Evolutionary conservation across 2,329 filamentous ascomycete species (phyloP).

Genomic region (Claviceps paspali): DNA sequence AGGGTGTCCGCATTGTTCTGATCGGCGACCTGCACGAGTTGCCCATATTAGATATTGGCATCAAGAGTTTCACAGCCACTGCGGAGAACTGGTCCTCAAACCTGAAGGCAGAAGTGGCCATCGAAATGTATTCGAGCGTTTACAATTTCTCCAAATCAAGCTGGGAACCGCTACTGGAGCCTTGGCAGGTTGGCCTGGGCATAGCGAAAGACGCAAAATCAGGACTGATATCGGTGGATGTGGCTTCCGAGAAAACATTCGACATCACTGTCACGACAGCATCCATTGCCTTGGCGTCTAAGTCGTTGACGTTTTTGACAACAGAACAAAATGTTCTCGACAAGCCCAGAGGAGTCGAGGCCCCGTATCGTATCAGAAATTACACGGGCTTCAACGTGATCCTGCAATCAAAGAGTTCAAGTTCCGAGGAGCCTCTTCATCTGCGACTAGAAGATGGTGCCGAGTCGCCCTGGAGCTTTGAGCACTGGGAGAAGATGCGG

Average conservation of each 20-base stretch:
- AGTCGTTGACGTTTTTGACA: constrained; percentile 80
- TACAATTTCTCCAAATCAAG: constrained; percentile 99
- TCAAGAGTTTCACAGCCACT: constrained; percentile 75
- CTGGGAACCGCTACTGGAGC: constrained; percentile 93
- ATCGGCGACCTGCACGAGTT: constrained; percentile 94
- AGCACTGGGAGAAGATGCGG: constrained; percentile 91
- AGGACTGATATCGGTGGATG: constrained; percentile 65
- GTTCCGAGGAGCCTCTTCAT: constrained; percentile 51
- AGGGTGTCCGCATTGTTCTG: constrained; percentile 80
- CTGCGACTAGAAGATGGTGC: constrained; percentile 74
- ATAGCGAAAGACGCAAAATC: constrained; percentile 64
- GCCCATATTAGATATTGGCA: constrained; percentile 82
- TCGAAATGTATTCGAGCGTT: constrained; percentile 89
- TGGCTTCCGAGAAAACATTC: constrained; percentile 78
- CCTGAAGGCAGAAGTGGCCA: constrained; percentile 73
- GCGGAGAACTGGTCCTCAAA: constrained; percentile 85
- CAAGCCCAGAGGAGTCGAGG: constrained; percentile 81
- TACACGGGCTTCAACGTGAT: constrained; percentile 87
- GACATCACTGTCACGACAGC: constrained; percentile 88
- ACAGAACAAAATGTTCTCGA: constrained; percentile 77
- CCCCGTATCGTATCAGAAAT: constrained; percentile 86
- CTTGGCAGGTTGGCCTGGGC: constrained; percentile 89
- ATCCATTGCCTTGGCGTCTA: constrained; percentile 82
- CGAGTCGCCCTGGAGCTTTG: constrained; percentile 90
- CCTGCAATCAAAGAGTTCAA: constrained; percentile 60